Evolutionary conservation across 1,139 yeast species (phyloP).

Genomic region (Hyphopichia khmerensis): DNA sequence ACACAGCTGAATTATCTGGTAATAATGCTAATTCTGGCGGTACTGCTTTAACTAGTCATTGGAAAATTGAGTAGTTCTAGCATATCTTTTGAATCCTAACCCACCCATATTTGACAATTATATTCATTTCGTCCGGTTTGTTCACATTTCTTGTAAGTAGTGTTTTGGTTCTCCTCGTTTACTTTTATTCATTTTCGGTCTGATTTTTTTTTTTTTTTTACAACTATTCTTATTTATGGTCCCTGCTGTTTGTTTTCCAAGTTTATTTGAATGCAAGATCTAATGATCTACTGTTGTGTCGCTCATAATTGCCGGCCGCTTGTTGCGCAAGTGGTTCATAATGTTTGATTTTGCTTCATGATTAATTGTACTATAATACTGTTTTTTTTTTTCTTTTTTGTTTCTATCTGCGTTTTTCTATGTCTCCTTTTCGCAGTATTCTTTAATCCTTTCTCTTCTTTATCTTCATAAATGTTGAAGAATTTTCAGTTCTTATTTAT

Average conservation of each 20-base stretch:
- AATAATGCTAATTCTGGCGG: conserved; percentile 32
- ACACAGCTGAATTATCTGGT: conserved; percentile 70
- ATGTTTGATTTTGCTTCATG: background rate
- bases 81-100: background rate
- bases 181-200: background rate
- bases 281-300: background rate
- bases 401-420: background rate
- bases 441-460: background rate
- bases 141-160: background rate
- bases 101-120: background rate
- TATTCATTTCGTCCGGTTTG: background rate
- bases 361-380: background rate
- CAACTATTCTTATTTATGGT: background rate
- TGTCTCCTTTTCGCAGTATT: background rate
- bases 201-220: background rate
- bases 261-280: background rate
- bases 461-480: background rate
- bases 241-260: background rate
- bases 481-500: background rate
- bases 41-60: conserved; percentile 38
- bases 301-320: background rate
- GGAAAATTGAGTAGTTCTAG: conserved; percentile 40
- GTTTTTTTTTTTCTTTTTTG: background rate
- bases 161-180: background rate
- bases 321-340: background rate